Evolutionary conservation across 129 eudicot genomes (phyloP), one percentile per base, ranked within the genome.

Genomic region (Tagetes erecta): DNA sequence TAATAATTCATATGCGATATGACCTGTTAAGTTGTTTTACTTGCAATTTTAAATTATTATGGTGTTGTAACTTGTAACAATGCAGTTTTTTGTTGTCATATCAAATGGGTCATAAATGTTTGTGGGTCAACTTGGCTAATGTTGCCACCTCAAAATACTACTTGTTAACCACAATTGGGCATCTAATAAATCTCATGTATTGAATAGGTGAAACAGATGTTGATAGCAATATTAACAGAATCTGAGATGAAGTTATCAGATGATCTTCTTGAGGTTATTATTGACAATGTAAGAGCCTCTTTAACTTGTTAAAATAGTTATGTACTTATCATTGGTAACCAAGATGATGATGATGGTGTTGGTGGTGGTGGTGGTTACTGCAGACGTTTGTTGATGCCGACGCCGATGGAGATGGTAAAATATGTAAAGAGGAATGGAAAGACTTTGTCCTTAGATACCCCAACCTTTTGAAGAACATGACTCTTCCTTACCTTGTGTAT

Each of bases 301-400:
- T n/a, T 56, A 73, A 60, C 34, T 47, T 27, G 2, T 49, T 31
- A 5, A 35, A 37, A n/a, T 33, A 13, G 5, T 72, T 10, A 8
- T 37, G 30, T 12, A 13, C 2, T 33, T 64, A 20, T 51, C 68
- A 9, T 3, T 40, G 9, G 51, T 44, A 65, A 40, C 37, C 33
- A 59, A 36, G 10, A 56, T n/a, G 49, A 3, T 11, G 67, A 36
- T 30, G 10, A 45, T 27, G 53, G 12, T 68, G 38, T 11, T 47
- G 40, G 13, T 56, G 52, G 35, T 77, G 51, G n/a, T 51, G 45
- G 35, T 52, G 50, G 37, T 46, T 71, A 46, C 27, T 49, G 27
- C 81, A 92, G 96, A 87, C 97, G 42, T 92, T 92, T 85, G 77
- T 68, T 8, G 96, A 92, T 73, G 96, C 96, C 6, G 97, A 89